Percentiles rank a stretch among this genome's conserved stretches.
These are phyloP conservation scores for Thelephora aurantiotincta DNA, from an alignment of 768 basidiomycete species.

Conservation along the genomic window DNA sequence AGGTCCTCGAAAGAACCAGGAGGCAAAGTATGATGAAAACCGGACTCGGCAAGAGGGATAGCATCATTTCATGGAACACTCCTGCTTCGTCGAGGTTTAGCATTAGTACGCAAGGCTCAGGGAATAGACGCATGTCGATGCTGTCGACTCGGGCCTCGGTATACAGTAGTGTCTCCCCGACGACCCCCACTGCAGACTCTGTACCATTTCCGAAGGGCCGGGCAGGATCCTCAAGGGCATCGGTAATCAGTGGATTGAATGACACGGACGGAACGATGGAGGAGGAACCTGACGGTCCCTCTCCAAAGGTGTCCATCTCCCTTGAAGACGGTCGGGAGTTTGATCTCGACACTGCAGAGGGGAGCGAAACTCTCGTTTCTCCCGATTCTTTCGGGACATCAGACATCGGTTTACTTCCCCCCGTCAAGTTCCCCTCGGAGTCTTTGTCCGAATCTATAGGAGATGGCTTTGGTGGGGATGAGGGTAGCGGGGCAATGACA, in stretches of 20 bases:
- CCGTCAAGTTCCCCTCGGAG: conserved; percentile 66
- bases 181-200: background rate
- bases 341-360: conserved; percentile 41
- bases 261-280: background rate
- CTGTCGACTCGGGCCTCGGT: background rate
- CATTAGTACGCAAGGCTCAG: conserved; percentile 37
- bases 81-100: conserved; percentile 44
- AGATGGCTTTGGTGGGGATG: background rate
- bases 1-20: conserved; percentile 76
- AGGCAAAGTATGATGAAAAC: conserved; percentile 77
- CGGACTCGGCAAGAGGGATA: conserved; percentile 32
- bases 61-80: conserved; percentile 30
- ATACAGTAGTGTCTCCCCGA: no score
- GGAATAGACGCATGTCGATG: conserved; percentile 22
- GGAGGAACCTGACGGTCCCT: conserved; percentile 21
- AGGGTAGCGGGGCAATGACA: conserved; percentile 22
- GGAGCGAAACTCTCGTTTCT: conserved; percentile 14
- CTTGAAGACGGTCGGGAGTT: conserved; percentile 58
- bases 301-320: conserved; percentile 63
- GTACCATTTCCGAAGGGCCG: background rate
- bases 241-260: background rate
- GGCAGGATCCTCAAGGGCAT: conserved; percentile 1
- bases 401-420: conserved; percentile 53
- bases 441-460: conserved; percentile 65
- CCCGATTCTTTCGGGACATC: conserved; percentile 13